Base-by-base conservation (phyloP, 2,329 filamentous ascomycete genomes). In the Colletotrichum plurivorum region DNA sequence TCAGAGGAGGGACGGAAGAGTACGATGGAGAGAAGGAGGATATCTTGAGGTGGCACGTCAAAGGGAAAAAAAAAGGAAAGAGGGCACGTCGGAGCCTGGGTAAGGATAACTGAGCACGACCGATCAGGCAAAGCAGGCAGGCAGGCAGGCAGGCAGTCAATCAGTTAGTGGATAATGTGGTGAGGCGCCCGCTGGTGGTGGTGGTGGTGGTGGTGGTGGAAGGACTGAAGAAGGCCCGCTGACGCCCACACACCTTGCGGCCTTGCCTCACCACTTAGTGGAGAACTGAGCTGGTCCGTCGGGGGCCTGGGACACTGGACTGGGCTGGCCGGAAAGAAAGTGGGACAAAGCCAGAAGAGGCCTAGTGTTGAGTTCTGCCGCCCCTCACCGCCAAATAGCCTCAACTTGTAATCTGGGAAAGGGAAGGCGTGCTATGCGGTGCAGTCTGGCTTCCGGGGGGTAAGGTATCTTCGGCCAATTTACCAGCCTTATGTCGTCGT, bases 101-200 rank as follows among this genome's bases (percentile, higher is more conserved):
- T 36, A 20, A 53, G 41, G 59, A 31, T 16, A 60, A 54, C 27
- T 57, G 36, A 36, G 60, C 45, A 49, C 48, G 60, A 52, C 41
- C 60, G 54, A 65, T 65, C 53, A 68, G 65, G 60, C 65, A 67
- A 60, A 63, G 41, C 43, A 31, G 15, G 54, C 46, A 60, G 27
- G 15, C 45, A 60, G 51, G 55, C 56, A 46, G 58, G 43, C 48
- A 52, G 53, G 51, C 51, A 41, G 63, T 36, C 46, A 56, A n/a
- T 45, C 41, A 55, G 60, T 63, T 18, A 49, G 51, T 63, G 27
- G 51, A 22, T 27, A 25, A 43, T 36, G 7, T 7, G 12, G 45
- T 7, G 36, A 48, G 36, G 56, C 65, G 65, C 57, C 46, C 46
- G 49, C 61, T 68, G 61, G 65, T 68, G 65, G 61, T 58, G 51